Conservation (phyloP, 345 rosid genomes). For the Heritiera littoralis region DNA sequence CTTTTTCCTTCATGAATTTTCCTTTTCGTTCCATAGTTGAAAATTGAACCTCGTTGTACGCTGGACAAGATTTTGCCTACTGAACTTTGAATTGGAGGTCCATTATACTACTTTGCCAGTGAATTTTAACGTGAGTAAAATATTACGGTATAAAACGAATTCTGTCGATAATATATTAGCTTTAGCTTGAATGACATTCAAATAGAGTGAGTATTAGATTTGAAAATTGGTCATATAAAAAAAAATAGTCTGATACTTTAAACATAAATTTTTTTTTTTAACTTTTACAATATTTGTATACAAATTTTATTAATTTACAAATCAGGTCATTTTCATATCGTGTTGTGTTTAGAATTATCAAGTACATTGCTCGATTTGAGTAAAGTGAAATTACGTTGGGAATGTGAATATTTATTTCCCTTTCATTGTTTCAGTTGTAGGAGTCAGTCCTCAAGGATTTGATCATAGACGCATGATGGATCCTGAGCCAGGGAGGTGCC, state of each 20-base stretch:
- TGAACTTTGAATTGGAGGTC: neutral
- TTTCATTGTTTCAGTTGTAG: constrained; percentile 38
- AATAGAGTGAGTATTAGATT: neutral
- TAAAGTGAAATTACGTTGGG: neutral
- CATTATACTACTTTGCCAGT: neutral
- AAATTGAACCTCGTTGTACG: neutral
- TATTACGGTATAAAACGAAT: neutral
- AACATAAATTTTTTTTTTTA: too few relatives aligned
- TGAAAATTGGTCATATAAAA: too few relatives aligned
- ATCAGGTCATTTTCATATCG: neutral
- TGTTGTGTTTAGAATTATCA: neutral
- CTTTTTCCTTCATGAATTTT: too few relatives aligned
- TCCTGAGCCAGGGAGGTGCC: constrained; percentile 59
- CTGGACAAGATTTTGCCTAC: neutral
- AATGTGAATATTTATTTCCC: neutral
- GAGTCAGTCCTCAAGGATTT: constrained; percentile 34
- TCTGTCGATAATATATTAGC: neutral
- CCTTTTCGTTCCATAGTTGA: neutral
- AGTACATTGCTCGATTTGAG: neutral
- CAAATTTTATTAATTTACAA: too few relatives aligned
- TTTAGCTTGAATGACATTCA: neutral
- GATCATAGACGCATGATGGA: constrained; percentile 39
- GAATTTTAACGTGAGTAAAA: neutral
- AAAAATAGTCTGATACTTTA: too few relatives aligned
- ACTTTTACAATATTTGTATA: too few relatives aligned